These are phyloP conservation scores for Chaetomium tenue DNA, from an alignment of 495 filamentous ascomycete species.

Conservation along the genomic window DNA sequence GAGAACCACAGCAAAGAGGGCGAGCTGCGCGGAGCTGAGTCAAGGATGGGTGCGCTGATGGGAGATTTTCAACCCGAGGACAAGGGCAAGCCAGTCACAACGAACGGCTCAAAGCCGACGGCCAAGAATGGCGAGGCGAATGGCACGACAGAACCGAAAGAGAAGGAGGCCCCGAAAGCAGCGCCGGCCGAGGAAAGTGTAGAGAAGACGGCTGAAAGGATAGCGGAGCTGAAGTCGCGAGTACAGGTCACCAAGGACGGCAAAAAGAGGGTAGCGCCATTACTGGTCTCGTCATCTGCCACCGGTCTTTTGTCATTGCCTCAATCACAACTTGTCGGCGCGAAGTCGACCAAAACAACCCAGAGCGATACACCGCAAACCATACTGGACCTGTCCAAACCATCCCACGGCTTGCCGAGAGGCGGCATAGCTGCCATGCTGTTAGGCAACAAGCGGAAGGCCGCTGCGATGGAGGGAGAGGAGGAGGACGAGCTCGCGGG, in stretches of 20 bases:
- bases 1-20: constrained; percentile 91
- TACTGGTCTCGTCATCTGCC: constrained; percentile 83
- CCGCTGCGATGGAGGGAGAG: constrained; percentile 63
- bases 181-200: constrained; percentile 45
- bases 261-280: constrained; percentile 88
- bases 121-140: constrained; percentile 41
- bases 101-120: constrained; percentile 45
- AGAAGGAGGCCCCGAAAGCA: constrained; percentile 26
- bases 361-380: constrained; percentile 76
- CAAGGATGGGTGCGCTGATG: constrained; percentile 96
- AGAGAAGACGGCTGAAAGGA: constrained; percentile 59
- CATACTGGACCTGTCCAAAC: constrained; percentile 87
- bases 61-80: constrained; percentile 61
- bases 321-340: constrained; percentile 75
- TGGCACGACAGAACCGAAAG: constrained; percentile 34
- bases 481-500: constrained; percentile 59
- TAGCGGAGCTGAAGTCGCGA: constrained; percentile 80
- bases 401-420: constrained; percentile 88
- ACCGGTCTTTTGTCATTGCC: constrained; percentile 84
- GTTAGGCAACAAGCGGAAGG: constrained; percentile 89
- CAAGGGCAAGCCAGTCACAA: constrained; percentile 36
- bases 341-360: constrained; percentile 57
- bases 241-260: constrained; percentile 96
- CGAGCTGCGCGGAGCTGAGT: constrained; percentile 84
- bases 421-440: constrained; percentile 83